Base-by-base conservation (phyloP, 2,329 filamentous ascomycete genomes). In the Ceratocystis destructans region DNA sequence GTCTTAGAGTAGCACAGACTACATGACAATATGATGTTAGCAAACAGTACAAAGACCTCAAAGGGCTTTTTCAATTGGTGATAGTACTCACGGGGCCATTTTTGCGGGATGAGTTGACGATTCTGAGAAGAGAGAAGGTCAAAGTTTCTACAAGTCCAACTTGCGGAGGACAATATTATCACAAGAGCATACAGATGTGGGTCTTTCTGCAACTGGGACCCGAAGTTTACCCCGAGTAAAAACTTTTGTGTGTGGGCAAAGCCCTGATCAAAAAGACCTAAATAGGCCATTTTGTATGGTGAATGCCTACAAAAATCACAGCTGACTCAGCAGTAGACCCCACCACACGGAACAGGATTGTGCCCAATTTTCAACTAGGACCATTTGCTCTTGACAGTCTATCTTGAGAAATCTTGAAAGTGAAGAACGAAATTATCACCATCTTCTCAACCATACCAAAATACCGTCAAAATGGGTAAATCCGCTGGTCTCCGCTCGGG, bases 1-100 rank as follows among this genome's bases (percentile, higher is more conserved):
- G 94, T 99, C 90, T 99, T 99, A 79, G 89, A 95, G 84, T 96
- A 96, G 75, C 87, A 67, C 59, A 67, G 64, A 73, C 71, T 72
- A 68, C 48, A 64, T 59, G 61, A 41, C 37, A n/a, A 22, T 41
- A 22, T 12, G 44, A 57, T 59, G 67, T 72, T 66, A 72, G 71
- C 66, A 69, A 22, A 55, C 5, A 41, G 4, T 17, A 31, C 37
- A 2, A 25, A 20, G 53, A 46, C 37, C 15, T 62, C 55, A 45
- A 55, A 53, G 28, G 8, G 1, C 4, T 41, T 15, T 22, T 22
- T 31, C 46, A 53, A 45, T 25, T 41, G 57, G 33, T n/a, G n/a
- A 22, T 64, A 25, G 8, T 31, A 75, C 74, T 72, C 72, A 76
- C 72, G 77, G 78, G 70, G 77, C 77, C 78, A 80, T 80, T 70